Conservation (phyloP, 257 asterid genomes). For the Lycium ferocissimum region DNA sequence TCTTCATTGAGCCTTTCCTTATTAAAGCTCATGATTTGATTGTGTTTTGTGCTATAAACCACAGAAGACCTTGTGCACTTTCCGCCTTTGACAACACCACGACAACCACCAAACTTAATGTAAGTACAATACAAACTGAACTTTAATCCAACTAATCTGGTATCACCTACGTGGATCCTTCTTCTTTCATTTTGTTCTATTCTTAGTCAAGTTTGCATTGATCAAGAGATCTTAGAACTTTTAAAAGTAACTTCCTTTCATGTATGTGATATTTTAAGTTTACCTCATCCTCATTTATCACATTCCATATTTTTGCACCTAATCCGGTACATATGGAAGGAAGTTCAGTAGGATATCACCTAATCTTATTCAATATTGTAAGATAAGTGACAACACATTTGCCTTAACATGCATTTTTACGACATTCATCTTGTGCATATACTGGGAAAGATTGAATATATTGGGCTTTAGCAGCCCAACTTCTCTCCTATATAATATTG, state of each 20-base stretch:
- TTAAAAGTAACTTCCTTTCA: background rate
- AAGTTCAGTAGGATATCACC: background rate
- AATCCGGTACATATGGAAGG: background rate
- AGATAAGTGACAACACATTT: background rate
- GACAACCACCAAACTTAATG: constrained; percentile 3
- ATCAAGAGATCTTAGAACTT: background rate
- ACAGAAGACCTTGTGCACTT: background rate
- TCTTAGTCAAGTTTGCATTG: background rate
- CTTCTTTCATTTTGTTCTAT: background rate
- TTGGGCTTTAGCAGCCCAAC: background rate
- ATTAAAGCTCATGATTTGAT: background rate
- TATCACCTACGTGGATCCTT: background rate
- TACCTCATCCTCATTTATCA: background rate
- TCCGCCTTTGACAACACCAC: background rate
- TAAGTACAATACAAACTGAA: background rate
- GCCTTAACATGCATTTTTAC: background rate
- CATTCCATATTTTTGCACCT: background rate
- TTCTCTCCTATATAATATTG: background rate
- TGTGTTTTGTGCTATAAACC: background rate
- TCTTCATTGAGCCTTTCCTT: background rate
- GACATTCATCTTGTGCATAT: background rate
- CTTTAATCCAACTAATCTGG: background rate
- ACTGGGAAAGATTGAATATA: no score
- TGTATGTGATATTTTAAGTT: background rate
- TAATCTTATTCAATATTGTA: background rate